A percentile compares a stretch with the other conserved stretches of the same genome.
phyloP scores from a whole-genome alignment of 2,329 filamentous ascomycete genomes.

The Amesomyces nigricolor region DNA sequence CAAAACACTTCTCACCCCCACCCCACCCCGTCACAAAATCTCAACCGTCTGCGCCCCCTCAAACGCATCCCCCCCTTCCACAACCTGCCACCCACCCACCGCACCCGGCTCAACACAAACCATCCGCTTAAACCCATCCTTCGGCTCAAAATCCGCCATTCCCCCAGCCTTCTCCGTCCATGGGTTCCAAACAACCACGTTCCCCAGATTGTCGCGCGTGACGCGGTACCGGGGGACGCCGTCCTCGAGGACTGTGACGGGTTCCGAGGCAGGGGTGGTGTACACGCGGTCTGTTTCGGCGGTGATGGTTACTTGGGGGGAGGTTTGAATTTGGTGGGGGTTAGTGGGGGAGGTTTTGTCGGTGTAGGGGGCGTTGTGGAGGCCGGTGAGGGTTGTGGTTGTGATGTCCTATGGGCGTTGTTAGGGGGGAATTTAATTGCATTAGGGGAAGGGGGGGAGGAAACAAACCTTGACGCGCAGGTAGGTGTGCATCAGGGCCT shows the following conservation, averaged over 20 bases:
- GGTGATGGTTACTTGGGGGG: conserved; percentile 60
- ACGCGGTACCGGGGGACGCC: conserved; percentile 65
- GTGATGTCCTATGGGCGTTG: conserved; percentile 64
- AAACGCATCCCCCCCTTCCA: conserved; percentile 71
- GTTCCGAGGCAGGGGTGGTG: conserved; percentile 54
- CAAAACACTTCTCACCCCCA: neutral
- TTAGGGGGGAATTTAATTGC: neutral
- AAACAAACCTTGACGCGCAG: conserved; percentile 66
- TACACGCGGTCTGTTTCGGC: conserved; percentile 88
- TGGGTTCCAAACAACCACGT: conserved; percentile 96
- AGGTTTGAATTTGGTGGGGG: conserved; percentile 47
- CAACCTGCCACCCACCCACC: conserved; percentile 73
- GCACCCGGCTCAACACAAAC: conserved; percentile 88
- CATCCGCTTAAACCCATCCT: conserved; percentile 89
- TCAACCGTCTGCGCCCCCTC: conserved; percentile 56
- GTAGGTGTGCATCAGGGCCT: conserved; percentile 89
- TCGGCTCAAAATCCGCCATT: conserved; percentile 83
- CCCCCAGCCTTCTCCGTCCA: conserved; percentile 78
- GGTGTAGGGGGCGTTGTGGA: conserved; percentile 68
- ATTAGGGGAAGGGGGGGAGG: no score
- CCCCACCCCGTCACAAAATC: conserved; percentile 20
- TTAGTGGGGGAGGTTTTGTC: conserved; percentile 71
- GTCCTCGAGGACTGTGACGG: conserved; percentile 56
- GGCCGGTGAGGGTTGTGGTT: conserved; percentile 64
- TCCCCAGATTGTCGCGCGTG: conserved; percentile 74